These are phyloP conservation scores for Coleophoma cylindrospora DNA, from an alignment of 2,329 filamentous ascomycete species.

Conservation along the genomic window DNA sequence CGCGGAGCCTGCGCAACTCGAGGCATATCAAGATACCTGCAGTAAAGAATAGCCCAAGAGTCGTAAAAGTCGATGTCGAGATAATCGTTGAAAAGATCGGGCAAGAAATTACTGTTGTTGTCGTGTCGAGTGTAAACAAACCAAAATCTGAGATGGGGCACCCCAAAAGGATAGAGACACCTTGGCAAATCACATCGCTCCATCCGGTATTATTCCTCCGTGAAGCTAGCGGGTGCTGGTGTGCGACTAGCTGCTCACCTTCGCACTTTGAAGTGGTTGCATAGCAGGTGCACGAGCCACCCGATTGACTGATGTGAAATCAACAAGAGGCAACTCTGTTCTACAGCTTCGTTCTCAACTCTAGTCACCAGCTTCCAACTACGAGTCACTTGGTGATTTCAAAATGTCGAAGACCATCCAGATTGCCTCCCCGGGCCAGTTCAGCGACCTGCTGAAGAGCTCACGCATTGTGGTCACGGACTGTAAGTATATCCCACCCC, in stretches of 20 bases:
- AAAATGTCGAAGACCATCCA: slow-evolving; percentile 31
- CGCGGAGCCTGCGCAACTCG: slow-evolving; percentile 44
- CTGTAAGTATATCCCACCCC: slow-evolving; percentile 56
- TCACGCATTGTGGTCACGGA: slow-evolving; percentile 81
- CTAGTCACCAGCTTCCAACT: no score
- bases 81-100: no score
- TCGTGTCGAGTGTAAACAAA: not conserved
- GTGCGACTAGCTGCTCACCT: no score
- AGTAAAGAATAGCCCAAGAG: not conserved
- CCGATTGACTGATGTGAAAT: not conserved
- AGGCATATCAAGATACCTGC: slow-evolving; percentile 37
- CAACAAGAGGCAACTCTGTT: not conserved
- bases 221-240: no score
- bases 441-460: slow-evolving; percentile 61
- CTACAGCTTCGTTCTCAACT: not conserved
- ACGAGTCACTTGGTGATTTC: not conserved
- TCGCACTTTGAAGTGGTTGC: no score
- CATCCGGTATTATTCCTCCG: no score
- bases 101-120: no score
- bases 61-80: not conserved
- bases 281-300: no score
- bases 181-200: no score
- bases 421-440: slow-evolving; percentile 55
- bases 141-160: not conserved
- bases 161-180: no score